Base-by-base conservation (phyloP, 495 filamentous ascomycete species). In the Xylaria palmicola region DNA sequence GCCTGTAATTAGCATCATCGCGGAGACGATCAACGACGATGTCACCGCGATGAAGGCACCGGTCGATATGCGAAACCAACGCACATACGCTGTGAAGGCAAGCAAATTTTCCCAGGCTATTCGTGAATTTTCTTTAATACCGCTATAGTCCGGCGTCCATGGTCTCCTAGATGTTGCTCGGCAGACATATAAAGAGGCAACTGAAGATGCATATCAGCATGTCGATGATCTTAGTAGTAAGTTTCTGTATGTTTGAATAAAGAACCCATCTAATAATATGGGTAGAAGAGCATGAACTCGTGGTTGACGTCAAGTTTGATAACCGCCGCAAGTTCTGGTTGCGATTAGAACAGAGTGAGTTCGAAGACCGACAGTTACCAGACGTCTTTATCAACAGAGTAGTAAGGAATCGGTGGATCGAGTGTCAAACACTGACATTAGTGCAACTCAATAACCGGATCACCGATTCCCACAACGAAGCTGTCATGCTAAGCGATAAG, bases 41-140 rank as follows among this genome's bases (percentile, higher is more conserved):
- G 88, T 90, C 1, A 82, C 80, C 3, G 96, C 89, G 67, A 87
- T 90, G 63, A 90, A 83, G 50, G 84, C 86, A 40, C 90, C 94
- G 3, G 81, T 98, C 9, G 94, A 96, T 60, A 77, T 96, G 54
- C 84, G 92, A 52, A 95, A 97, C 65, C 95, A 98, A 72, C 81
- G 94, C 49, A 92, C 90, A 12, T 97, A 96, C 75, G 94, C 94
- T 53, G 85, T 98, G 37, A 94, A 89, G 79, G 91, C 91, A 65
- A 59, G 64, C 65, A 34, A 9, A 48, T 9, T 52, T 54, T 13
- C 17, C 6, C 10, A 15, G 22, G 12, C 8, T 12, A n/a, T 20
- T 6, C 49, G 19, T 54, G n/a, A n/a, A n/a, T n/a, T n/a, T n/a
- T 3, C 45, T 58, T 59, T 59, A 40, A 64, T 17, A 29, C 5